Evolutionary conservation across 805 yeast genomes (phyloP).

Genomic region (Metschnikowia drakensbergensis): DNA sequence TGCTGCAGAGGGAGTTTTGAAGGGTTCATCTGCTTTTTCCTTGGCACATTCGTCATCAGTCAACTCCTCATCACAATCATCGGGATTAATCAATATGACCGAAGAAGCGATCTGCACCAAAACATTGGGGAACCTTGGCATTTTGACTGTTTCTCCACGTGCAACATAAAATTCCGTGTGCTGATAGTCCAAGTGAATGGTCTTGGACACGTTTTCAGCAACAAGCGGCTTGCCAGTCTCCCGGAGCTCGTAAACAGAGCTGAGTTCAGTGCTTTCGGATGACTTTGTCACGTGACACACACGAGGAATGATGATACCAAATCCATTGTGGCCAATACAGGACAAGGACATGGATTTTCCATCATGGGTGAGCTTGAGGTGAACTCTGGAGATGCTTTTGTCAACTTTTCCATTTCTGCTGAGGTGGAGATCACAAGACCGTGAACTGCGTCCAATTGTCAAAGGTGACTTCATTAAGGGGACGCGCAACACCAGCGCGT

Average conservation of each 20-base stretch:
- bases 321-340: slow-evolving; percentile 83
- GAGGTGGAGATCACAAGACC: slow-evolving; percentile 50
- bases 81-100: slow-evolving; percentile 47
- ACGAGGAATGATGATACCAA: slow-evolving; percentile 61
- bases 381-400: slow-evolving; percentile 65
- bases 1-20: not conserved
- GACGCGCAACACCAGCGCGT: slow-evolving; percentile 29
- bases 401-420: slow-evolving; percentile 29
- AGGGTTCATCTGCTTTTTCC: not conserved
- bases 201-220: slow-evolving; percentile 23
- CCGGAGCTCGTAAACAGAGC: slow-evolving; percentile 18
- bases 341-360: slow-evolving; percentile 46
- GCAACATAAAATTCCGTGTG: slow-evolving; percentile 55
- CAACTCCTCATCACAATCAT: slow-evolving; percentile 39
- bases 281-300: slow-evolving; percentile 31
- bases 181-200: slow-evolving; percentile 39
- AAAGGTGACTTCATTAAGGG: slow-evolving; percentile 42
- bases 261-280: slow-evolving; percentile 6
- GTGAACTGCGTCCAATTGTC: slow-evolving; percentile 66
- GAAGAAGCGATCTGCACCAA: slow-evolving; percentile 72
- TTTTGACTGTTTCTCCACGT: slow-evolving; percentile 56
- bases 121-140: slow-evolving; percentile 62
- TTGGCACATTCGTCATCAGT: slow-evolving; percentile 40
- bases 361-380: slow-evolving; percentile 49
- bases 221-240: slow-evolving; percentile 22